These are phyloP conservation scores for Rosa chinensis DNA, from an alignment of 306 rosid species.

Conservation along the genomic window DNA sequence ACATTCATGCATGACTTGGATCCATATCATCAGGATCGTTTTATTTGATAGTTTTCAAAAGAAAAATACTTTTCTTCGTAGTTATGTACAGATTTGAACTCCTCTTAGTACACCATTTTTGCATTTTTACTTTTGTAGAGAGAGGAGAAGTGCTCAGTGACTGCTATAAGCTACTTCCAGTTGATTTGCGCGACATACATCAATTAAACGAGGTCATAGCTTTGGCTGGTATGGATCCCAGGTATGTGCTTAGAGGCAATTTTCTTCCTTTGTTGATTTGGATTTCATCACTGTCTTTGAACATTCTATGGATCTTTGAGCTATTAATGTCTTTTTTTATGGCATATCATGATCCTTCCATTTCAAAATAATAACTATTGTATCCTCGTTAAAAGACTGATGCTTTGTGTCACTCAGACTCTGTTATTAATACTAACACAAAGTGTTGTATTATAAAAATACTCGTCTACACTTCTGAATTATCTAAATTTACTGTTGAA, in stretches of 20 bases:
- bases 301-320: constrained; percentile 10
- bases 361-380: not conserved
- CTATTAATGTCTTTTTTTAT: not conserved
- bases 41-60: not conserved
- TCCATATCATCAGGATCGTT: not conserved
- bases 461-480: not conserved
- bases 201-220: constrained; percentile 59
- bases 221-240: constrained; percentile 74
- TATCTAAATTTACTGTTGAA: not conserved
- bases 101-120: not conserved
- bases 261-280: constrained; percentile 2
- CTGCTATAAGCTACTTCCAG: constrained; percentile 83
- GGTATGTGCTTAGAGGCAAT: constrained; percentile 50
- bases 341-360: not conserved
- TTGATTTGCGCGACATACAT: constrained; percentile 67
- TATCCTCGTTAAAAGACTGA: not conserved
- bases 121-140: constrained; percentile 51
- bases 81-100: not conserved
- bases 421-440: not conserved
- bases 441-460: not conserved
- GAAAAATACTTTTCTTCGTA: not conserved
- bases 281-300: constrained; percentile 2
- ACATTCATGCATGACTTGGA: not conserved
- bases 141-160: constrained; percentile 86
- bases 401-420: not conserved